Evolutionary conservation across 1,284 basidiomycete species (phyloP), one percentile per base, ranked within the genome.

Genomic region (Psilocybe mexicana): DNA sequence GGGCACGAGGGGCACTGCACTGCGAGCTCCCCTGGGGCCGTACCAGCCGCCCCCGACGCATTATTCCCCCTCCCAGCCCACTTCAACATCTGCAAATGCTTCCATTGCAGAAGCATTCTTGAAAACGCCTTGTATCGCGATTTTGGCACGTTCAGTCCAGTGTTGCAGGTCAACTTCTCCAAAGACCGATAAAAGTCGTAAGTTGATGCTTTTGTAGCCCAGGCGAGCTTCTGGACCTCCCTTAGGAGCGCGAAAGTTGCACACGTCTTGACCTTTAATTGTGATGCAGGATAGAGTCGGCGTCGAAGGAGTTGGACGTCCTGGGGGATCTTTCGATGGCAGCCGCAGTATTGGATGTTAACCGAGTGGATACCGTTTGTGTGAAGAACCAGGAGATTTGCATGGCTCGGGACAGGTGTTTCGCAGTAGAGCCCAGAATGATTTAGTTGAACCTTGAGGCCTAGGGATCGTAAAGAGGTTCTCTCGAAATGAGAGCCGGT

Each of bases 1-100:
- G 71, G 71, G 52, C 70, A 74, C 7, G 71, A 70, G 4, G 68
- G 67, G 53, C 70, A 72, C 8, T 58, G 49, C 3, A 72, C 43
- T 2, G 66, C 69, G 12, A 63, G 64, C 28, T 67, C 58, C 1
- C 71, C 71, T 2, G 36, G 50, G 23, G 45, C 30, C 6, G 69
- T 70, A 3, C 43, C 58, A 3, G 40, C 59, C 2, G 65, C 52
- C 6, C 67, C 63, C 30, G 45, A n/a, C 12, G 61, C 58, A 36
- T 67, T 62, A 54, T 68, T 58, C 1, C 58, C 67, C 18, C 63
- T 56, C 2, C 67, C 69, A 2, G 54, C 62, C 11, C 30, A 33
- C 30, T 33, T 33, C 30, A 33, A 33, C 30, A 33, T 33, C 30
- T 33, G 3, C 30, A 33, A 43, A 51, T 72, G 61, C 14, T 66